Evolutionary conservation across 1,284 basidiomycete species (phyloP).

Genomic region (Ceratobasidium sp.): DNA sequence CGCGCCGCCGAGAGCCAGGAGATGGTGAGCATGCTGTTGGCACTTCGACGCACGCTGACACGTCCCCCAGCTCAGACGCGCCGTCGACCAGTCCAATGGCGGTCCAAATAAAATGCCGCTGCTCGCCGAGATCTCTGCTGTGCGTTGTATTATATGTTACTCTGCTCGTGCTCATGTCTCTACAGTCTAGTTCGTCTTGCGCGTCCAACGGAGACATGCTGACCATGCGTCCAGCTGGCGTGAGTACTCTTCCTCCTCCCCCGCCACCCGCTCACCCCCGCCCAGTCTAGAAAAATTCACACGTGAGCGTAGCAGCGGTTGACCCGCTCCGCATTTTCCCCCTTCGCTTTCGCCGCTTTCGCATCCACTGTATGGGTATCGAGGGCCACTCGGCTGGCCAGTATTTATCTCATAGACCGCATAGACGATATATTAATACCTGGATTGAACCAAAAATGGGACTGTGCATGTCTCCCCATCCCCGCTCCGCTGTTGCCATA

Average conservation of each 20-base stretch:
- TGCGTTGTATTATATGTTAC: neutral
- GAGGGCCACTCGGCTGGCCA: constrained; percentile 26
- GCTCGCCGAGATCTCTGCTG: constrained; percentile 4
- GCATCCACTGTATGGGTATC: constrained; percentile 36
- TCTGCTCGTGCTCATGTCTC: neutral
- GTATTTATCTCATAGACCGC: constrained; percentile 33
- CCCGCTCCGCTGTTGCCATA: neutral
- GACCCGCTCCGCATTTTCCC: constrained; percentile 26
- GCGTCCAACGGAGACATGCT: constrained; percentile 17
- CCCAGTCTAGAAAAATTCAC: constrained; percentile 25
- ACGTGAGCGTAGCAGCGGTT: constrained; percentile 34
- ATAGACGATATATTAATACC: constrained; percentile 37
- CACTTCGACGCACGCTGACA: neutral
- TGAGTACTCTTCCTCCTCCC: neutral
- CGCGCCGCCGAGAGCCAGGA: constrained; percentile 40
- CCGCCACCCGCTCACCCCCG: neutral
- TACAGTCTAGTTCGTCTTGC: neutral
- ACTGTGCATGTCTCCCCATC: neutral
- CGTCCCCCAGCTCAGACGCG: constrained; percentile 10
- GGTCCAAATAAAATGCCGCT: neutral
- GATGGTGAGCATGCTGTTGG: constrained; percentile 19
- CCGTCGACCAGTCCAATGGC: neutral
- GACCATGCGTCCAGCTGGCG: constrained; percentile 3
- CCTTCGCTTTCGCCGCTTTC: constrained; percentile 32
- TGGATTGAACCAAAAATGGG: neutral